These are phyloP conservation scores for Endogone sp. DNA, from an alignment of 192 early-diverging fungal species.

Conservation along the genomic window DNA sequence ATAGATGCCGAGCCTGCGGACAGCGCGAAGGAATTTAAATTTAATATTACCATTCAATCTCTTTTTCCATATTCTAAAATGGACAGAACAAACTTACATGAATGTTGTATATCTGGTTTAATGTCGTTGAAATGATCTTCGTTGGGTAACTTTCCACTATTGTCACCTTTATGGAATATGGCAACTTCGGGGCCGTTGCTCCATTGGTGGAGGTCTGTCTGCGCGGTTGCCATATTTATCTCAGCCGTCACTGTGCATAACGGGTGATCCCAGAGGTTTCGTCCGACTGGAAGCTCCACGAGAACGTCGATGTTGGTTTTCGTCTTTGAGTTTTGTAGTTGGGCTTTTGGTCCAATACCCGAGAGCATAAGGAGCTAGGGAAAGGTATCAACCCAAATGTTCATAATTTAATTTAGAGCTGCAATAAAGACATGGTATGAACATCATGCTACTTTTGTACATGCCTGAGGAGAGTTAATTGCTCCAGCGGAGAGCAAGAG, in stretches of 20 bases:
- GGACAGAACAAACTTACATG: background rate
- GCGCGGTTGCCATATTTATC: background rate
- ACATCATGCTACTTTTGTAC: background rate
- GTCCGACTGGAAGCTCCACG: background rate
- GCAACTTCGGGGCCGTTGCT: background rate
- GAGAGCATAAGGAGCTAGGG: background rate
- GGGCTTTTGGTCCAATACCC: background rate
- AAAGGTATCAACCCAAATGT: background rate
- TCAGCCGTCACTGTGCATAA: background rate
- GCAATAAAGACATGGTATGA: background rate
- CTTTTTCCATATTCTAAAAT: background rate
- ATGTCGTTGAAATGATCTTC: background rate
- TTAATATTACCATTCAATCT: background rate
- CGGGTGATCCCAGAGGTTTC: background rate
- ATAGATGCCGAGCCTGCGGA: background rate
- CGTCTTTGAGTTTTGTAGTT: background rate
- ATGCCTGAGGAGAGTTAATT: background rate
- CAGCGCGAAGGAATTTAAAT: background rate
- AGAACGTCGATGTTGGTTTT: background rate
- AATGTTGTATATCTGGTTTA: background rate
- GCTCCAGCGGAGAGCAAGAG: background rate
- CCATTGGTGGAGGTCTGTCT: background rate
- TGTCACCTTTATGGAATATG: background rate
- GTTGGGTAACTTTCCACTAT: background rate
- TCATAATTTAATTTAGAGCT: background rate